phyloP scores from a whole-genome alignment of 371 early-diverging fungal species.

The Catenaria anguillulae region DNA sequence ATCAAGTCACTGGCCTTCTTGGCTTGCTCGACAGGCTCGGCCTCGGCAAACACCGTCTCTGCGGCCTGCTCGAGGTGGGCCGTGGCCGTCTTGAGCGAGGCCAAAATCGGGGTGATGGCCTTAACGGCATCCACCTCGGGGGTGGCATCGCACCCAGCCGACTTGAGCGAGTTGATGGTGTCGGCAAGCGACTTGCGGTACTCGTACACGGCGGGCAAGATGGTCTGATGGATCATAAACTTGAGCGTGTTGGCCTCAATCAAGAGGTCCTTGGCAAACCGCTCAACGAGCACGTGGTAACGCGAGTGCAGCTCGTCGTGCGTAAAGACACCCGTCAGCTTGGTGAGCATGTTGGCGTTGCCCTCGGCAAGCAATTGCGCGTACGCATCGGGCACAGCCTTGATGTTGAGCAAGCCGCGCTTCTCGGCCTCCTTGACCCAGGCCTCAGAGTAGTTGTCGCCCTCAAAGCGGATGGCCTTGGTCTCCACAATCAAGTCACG shows the following conservation, averaged over 20 bases:
- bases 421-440: conserved; percentile 37
- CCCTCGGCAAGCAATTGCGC: conserved; percentile 46
- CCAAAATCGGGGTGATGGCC: conserved; percentile 45
- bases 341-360: conserved; percentile 60
- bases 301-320: conserved; percentile 75
- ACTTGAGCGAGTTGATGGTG: conserved; percentile 48
- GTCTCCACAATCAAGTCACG: conserved; percentile 60
- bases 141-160: conserved; percentile 30
- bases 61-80: conserved; percentile 40
- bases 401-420: conserved; percentile 89
- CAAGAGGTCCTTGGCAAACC: conserved; percentile 80
- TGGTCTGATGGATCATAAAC: conserved; percentile 58
- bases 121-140: conserved; percentile 61
- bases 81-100: conserved; percentile 35
- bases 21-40: conserved; percentile 47
- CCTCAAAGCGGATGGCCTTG: conserved; percentile 88
- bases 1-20: conserved; percentile 41
- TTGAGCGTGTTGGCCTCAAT: conserved; percentile 89
- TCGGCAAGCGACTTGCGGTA: conserved; percentile 80
- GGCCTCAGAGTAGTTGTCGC: conserved; percentile 73
- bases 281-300: conserved; percentile 81
- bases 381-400: conserved; percentile 74
- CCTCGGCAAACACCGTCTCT: conserved; percentile 36
- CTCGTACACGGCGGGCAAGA: conserved; percentile 73
- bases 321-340: conserved; percentile 64